Base-by-base conservation (phyloP, 2,329 filamentous ascomycete species). In the Ciborinia camelliae region DNA sequence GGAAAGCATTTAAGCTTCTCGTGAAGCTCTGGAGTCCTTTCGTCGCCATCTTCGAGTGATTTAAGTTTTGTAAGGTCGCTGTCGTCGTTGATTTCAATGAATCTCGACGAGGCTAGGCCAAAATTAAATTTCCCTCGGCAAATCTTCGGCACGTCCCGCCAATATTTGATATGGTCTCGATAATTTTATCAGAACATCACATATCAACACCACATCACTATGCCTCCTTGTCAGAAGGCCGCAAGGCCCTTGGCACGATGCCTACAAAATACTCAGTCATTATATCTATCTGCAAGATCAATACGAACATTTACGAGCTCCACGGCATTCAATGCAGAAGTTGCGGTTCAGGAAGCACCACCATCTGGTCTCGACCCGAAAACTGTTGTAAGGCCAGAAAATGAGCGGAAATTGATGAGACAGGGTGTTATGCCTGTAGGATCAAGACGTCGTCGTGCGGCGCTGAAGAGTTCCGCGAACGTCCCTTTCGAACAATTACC, bases 401-500 rank as follows among this genome's bases (percentile, higher is more conserved):
- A 87, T 65, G 90, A 95, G 78, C 82, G 84, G 68, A 83, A 82
- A 67, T 81, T 97, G 62, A 80, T 92, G 73, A 85, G 85, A 74
- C 79, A 84, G 69, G 89, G 90, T 63, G 82, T 86, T 52, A 82
- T 85, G 67, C 92, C 91, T 61, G 81, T 97, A 72, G 93, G 93
- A 59, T 96, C 92, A 53, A 87, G 93, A 71, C 86, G 93, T 81
- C 89, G 93, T 68, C 89, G 94, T 75, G 85, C 87, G 35, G 90
- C 90, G 35, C 77, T 93, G 67, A 86, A 83, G 73, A 85, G 80
- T 72, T 79, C 83, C 68, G 84, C 89, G 72, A 80, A 97, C 58
- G 70, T 76, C 37, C 92, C 93, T 32, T 97, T 99, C 75, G 92
- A 97, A 80, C 90, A 94, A 75, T 81, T 99, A 70, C 95, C 95